Base-by-base conservation (phyloP, 495 filamentous ascomycete species). In the Tirmania nivea region DNA sequence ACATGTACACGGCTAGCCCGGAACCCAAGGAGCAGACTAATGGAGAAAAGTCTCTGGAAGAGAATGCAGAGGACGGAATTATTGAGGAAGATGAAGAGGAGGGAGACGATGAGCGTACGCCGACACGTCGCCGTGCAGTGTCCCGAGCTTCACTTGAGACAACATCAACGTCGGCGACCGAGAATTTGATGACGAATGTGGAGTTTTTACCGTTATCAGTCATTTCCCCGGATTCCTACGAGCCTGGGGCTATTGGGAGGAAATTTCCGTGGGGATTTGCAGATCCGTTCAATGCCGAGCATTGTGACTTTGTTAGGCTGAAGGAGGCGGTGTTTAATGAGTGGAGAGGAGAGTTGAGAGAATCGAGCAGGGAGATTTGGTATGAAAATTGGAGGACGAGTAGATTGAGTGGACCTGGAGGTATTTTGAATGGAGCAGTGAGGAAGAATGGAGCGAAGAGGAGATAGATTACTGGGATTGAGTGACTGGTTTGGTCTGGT, bases 191-290 rank as follows among this genome's bases (percentile, higher is more conserved):
- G 39, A 14, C 39, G 17, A 71, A 77, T 49, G 53, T 67, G 37
- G 73, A 74, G n/a, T 74, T 75, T 60, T 71, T 95, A 47, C 90
- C 90, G 2, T 75, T 96, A 64, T 90, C 86, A n/a, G 84, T 93
- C 64, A 77, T 96, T 61, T 90, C 84, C 34, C 90, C 90, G 1
- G 90, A 97, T 62, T 76, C 79, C 34, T 88, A 94, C 68, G 86
- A 90, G 59, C 76, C 84, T 42, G 75, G 73, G 17, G 72, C 79
- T 42, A 67, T 88, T 52, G 90, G 88, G 16, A 78, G 90, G 51
- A 79, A 78, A 49, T 97, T 96, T 61, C 84, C 92, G 5, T 97
- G 90, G 90, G 90, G 90, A 17, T 89, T 94, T 62, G 90, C 90
- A 10, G 85, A 94, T 60, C 90, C 90, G 0, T 84, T 87, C 69